Evolutionary conservation across 2,329 filamentous ascomycete genomes (phyloP), one percentile per base, ranked within the genome.

Genomic region (Cladosporium sp.): DNA sequence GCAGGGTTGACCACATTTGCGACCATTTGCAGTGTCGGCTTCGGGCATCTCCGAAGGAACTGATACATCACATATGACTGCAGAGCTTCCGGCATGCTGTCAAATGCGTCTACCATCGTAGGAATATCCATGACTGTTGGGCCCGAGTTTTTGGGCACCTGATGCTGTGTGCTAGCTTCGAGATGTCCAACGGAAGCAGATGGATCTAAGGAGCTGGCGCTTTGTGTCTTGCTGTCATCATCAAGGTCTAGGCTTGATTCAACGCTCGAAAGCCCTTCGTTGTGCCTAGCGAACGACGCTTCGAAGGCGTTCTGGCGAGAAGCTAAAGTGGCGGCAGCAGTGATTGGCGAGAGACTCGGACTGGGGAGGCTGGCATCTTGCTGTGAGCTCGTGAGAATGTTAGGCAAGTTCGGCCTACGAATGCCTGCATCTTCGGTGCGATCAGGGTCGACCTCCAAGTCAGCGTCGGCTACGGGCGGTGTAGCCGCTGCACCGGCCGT

Each of bases 21-120:
- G 52, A 98, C 85, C 51, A 95, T 85, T 64, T 93, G 89, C 4
- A 98, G 77, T 0, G 91, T 95, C 40, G 89, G 86, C 60, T 95
- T 87, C 5, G 89, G 83, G 65, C 91, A 97, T 43, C 93, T 81
- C 53, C 89, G 85, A 22, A 98, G 79, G 52, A 98, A 83, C 66
- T 98, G 92, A 67, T 95, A 97, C 84, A 98, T 95, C 72, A 98
- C 85, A 66, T 95, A 95, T 0, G 87, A 87, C 72, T 98, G 93
- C 80, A 98, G 84, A 63, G 93, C 86, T 42, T 87, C 83, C 2
- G 92, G 90, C 78, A 98, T 87, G 6, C 86, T 81, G 67, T 97
- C 92, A 63, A 97, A 98, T 2, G 85, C 84, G 61, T 95, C 87
- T 13, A 98, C 74, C 77, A 98, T 88, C 13, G 79, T 81, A 7